Base-by-base conservation (phyloP, 1,139 yeast genomes). In the Scheffersomyces stambukii region DNA sequence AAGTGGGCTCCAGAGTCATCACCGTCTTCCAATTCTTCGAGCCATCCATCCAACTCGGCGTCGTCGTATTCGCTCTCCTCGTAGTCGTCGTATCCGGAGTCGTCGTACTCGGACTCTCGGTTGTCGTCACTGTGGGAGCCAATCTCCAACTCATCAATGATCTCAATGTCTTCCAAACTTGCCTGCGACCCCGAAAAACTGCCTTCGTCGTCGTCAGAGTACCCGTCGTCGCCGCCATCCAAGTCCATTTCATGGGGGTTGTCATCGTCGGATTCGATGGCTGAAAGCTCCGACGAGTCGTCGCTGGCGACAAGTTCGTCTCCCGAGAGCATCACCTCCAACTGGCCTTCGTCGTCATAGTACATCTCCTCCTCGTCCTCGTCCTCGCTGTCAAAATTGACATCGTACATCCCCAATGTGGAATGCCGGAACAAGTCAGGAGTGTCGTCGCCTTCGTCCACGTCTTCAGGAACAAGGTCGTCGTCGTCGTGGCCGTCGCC, bases 351-450 rank as follows among this genome's bases (percentile, higher is more conserved):
- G 6, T 33, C 40, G 16, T 38, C 40, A 24, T 36, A 36, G 20
- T 23, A 32, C 16, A 52, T 54, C 17, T 50, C 57, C 23, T 49
- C 49, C 15, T 48, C 59, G 18, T 53, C 57, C 8, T 55, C 64
- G 5, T 49, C 67, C 26, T 81, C 89, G 30, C 81, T 78, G 38
- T 80, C 86, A 22, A 77, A 70, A 30, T 83, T 94, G 29, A 84
- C 79, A 45, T 89, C 96, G 50, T 83, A 89, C 95, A 89, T 88
- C 2, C 96, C 96, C 29, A 89, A 65, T 0, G 96, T 85, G 0
- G 96, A 88, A 50, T 89, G 86, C 30, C 81, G 68, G 54, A 88
- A 80, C 46, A 89, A 64, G 50, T 88, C 94, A 0, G 95, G 89
- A 0, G 88, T 75, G 32, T 84, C 94, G 28, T 83, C 93, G 28